Evolutionary conservation across 148 eudicot species (phyloP), one percentile per base, ranked within the genome.

Genomic region (Arctostaphylos glauca): DNA sequence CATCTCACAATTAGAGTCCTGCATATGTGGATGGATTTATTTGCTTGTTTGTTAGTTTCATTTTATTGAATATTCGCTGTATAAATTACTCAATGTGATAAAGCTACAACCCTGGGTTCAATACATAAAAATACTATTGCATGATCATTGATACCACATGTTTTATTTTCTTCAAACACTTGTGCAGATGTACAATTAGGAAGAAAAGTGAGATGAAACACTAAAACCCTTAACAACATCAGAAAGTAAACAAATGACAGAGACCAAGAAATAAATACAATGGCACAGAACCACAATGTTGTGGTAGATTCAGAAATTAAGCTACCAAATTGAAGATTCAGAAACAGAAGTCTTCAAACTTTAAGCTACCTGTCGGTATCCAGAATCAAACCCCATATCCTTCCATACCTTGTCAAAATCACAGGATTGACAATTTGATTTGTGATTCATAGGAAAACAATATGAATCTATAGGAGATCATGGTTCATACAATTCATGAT

Each of bases 1-100:
- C 91, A 91, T 78, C 79, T 89, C 90, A 87, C 72, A 84, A 38
- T 89, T 89, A 71, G 92, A 91, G 44, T 88, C 91, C 92, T 91
- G 84, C 84, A 73, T 3, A 73, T 23, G 70, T 0, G 41, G 70
- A 25, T 64, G 6, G 15, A 9, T 23, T 9, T 60, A 31, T 31
- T 31, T 31, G 38, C 19, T 21, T 62, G 38, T 62, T 62, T 7
- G 25, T 9, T 64, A 64, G 70, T 1, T 9, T 2, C 70, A 64
- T 64, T 64, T 38, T 4, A 64, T 64, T 4, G 16, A 55, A 7
- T 44, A 53, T 76, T 10, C 68, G 43, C 9, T 3, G 41, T 18
- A 21, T 21, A 13, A 21, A 64, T 23, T 71, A 14, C 38, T 13
- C 31, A 78, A 19, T 58, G 56, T 49, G 14, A 15, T 55, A 38